Conservation (phyloP, 768 basidiomycete genomes). For the Russula sp. region DNA sequence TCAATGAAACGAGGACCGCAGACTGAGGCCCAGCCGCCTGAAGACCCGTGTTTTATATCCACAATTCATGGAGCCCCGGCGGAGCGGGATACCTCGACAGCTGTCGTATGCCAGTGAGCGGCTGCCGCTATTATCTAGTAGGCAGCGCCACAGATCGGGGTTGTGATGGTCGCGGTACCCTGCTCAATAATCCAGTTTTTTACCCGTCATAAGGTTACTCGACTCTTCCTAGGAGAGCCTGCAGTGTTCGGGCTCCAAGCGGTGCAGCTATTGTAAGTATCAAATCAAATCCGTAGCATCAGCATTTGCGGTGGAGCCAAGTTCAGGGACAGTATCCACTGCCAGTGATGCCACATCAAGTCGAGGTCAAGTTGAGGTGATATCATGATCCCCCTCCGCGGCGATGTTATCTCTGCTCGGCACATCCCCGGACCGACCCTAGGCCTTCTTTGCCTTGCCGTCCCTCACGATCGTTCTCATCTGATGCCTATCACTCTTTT, state of each 20-base stretch:
- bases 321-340: conserved; percentile 1
- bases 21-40: not conserved
- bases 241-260: not conserved
- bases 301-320: not conserved
- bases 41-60: no score
- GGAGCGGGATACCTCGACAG: not conserved
- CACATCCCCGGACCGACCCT: no score
- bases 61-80: no score
- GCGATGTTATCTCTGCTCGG: not conserved
- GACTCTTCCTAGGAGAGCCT: no score
- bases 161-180: not conserved
- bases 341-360: not conserved
- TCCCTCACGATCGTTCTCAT: not conserved
- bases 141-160: not conserved
- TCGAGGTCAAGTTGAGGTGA: not conserved
- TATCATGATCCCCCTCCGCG: not conserved
- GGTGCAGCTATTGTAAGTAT: not conserved
- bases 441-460: not conserved
- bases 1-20: not conserved
- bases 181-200: no score
- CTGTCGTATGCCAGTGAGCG: not conserved
- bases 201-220: no score
- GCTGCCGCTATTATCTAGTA: not conserved
- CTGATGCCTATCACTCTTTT: conserved; percentile 2
- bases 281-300: conserved; percentile 5